Base-by-base conservation (phyloP, 163 green algal genomes). In the Coccomyxa subellipsoidea region DNA sequence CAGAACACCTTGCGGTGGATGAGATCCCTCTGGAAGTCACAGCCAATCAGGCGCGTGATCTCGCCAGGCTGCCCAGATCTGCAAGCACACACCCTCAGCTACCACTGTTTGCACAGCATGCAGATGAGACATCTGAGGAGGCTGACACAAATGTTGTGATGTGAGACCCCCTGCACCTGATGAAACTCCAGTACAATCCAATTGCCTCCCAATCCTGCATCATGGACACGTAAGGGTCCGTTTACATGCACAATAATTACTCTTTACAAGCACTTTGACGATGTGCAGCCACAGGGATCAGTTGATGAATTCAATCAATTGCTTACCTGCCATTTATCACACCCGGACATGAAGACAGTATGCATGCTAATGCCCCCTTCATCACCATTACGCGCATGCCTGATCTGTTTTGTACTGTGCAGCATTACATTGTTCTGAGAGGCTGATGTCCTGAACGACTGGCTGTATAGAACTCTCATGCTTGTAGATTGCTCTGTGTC, bases 11-110 rank as follows among this genome's bases (percentile, higher is more conserved):
- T 38, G 10, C 70, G 31, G 70, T 77, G 70, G 1, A 47, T 77
- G 27, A 77, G 70, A 4, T 77, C 70, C 27, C 47, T 59, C 18
- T 39, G 31, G 27, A 31, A 40, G 27, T 31, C 34, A 32, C 70
- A 77, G 9, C 70, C 70, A 47, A 27, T n/a, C 32, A 77, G 31
- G 32, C 70, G 70, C 32, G 70, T 77, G 4, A 77, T 77, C 70
- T 47, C 32, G 32, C 70, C 70, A 9, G 70, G 70, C 32, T 77
- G 70, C n/a, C 70, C 32, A 27, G 70, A 15, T 31, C 70, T 77
- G 25, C 32, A 34, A 31, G 8, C 31, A 1, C 66, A 73, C 27
- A n/a, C 66, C 21, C 1, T 73, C 6, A 73, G n/a, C 27, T 66
- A 18, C 18, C 29, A 35, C 7, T 73, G 66, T 8, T 35, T 36